A percentile compares a stretch with the other conserved stretches of the same genome.
These are phyloP conservation scores for Yamadazyma olivae DNA, from an alignment of 805 yeast species.

Conservation along the genomic window DNA sequence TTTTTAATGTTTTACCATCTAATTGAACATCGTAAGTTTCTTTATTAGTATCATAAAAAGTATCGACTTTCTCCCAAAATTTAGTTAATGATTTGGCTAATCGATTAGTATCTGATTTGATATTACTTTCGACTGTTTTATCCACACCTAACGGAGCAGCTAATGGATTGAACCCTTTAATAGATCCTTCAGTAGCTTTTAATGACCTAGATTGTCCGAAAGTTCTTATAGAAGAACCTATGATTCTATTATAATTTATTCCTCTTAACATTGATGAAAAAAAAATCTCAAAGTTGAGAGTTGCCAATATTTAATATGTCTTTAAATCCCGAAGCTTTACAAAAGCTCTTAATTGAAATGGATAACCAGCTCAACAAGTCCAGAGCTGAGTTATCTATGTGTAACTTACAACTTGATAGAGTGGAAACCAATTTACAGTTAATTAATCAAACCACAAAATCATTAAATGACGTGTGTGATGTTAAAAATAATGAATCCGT, in stretches of 20 bases:
- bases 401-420: constrained; percentile 49
- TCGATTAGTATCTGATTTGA: constrained; percentile 62
- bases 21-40: constrained; percentile 53
- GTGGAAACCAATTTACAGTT: constrained; percentile 49
- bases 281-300: constrained; percentile 4
- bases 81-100: constrained; percentile 64
- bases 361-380: constrained; percentile 59
- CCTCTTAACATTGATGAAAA: constrained; percentile 1
- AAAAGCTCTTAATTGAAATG: constrained; percentile 62
- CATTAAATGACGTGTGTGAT: constrained; percentile 42
- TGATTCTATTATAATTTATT: no score
- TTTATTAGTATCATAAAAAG: constrained; percentile 26
- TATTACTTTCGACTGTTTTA: constrained; percentile 48
- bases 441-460: constrained; percentile 54
- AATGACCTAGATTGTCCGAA: neutral
- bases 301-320: constrained; percentile 26
- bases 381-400: constrained; percentile 56
- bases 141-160: constrained; percentile 19
- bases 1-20: constrained; percentile 73
- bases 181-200: constrained; percentile 16
- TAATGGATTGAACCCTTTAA: constrained; percentile 10
- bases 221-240: no score
- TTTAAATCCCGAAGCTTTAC: constrained; percentile 44
- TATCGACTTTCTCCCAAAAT: constrained; percentile 78
- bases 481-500: constrained; percentile 44